A percentile compares a stretch with the other conserved stretches of the same genome.
Conservation (phyloP, 2,329 filamentous ascomycete genomes). For the Paraconiothyrium sp. region DNA sequence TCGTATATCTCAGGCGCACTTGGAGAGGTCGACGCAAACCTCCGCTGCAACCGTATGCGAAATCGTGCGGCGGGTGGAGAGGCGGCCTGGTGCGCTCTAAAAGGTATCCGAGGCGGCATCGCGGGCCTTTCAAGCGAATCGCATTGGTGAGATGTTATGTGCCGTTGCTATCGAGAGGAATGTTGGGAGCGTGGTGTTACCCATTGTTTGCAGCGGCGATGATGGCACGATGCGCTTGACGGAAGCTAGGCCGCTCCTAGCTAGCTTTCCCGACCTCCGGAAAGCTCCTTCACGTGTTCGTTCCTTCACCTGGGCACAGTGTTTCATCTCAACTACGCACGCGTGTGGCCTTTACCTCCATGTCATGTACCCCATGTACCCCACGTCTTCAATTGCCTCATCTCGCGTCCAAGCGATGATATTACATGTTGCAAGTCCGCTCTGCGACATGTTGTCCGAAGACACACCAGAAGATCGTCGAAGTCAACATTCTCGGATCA, state of each 20-base stretch:
- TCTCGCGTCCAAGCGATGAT: not conserved
- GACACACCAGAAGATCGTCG: not conserved
- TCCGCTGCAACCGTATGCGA: slow-evolving; percentile 31
- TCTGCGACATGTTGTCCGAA: not conserved
- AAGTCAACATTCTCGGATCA: slow-evolving; percentile 1
- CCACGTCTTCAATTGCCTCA: not conserved
- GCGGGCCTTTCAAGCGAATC: slow-evolving; percentile 28
- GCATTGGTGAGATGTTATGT: slow-evolving; percentile 32
- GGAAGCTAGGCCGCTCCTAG: not conserved
- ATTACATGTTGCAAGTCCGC: not conserved
- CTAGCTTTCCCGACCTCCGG: not conserved
- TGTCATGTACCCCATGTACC: not conserved
- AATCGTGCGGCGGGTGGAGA: slow-evolving; percentile 23
- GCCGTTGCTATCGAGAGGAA: not conserved
- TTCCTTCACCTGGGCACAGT: not conserved
- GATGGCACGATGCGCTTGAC: slow-evolving; percentile 7
- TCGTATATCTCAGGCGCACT: slow-evolving; percentile 79
- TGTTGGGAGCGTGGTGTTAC: not conserved
- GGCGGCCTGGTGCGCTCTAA: slow-evolving; percentile 30
- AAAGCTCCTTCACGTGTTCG: not conserved
- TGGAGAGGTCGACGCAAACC: slow-evolving; percentile 46
- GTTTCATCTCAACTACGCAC: too few species aligned
- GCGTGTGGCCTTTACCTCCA: not conserved
- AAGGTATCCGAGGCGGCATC: slow-evolving; percentile 45
- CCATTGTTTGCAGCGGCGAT: slow-evolving; percentile 1